Evolutionary conservation across 2,329 filamentous ascomycete species (phyloP).

Genomic region (Colletotrichum paranaense): DNA sequence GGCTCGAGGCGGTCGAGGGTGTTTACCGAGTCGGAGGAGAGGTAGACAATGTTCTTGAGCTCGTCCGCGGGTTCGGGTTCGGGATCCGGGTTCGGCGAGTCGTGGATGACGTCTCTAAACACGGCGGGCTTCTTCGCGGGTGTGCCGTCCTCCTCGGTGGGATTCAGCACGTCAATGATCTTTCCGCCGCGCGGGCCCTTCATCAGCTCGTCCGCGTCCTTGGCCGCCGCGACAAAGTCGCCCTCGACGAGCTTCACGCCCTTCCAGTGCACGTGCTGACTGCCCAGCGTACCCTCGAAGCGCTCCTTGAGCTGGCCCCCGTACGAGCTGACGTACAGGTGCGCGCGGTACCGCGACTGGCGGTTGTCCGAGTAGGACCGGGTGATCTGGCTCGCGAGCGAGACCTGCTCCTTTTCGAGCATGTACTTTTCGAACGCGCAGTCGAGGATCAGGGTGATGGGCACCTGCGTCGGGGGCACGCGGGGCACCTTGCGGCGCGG

Average conservation of each 20-base stretch:
- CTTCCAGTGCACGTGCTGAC: slow-evolving; percentile 83
- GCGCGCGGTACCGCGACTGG: slow-evolving; percentile 72
- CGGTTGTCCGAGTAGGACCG: slow-evolving; percentile 91
- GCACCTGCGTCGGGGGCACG: slow-evolving; percentile 64
- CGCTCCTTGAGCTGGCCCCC: slow-evolving; percentile 79
- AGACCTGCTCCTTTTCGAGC: slow-evolving; percentile 86
- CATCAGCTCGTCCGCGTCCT: slow-evolving; percentile 77
- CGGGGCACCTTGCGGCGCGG: slow-evolving; percentile 46
- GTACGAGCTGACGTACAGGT: slow-evolving; percentile 84
- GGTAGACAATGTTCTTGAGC: slow-evolving; percentile 76
- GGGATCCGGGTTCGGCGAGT: slow-evolving; percentile 46
- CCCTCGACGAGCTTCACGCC: slow-evolving; percentile 78
- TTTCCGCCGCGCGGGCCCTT: slow-evolving; percentile 62
- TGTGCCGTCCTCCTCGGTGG: slow-evolving; percentile 42
- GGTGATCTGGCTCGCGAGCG: slow-evolving; percentile 85
- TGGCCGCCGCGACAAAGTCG: slow-evolving; percentile 78
- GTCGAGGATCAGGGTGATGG: slow-evolving; percentile 86
- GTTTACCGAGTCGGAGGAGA: slow-evolving; percentile 91
- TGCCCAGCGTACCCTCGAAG: slow-evolving; percentile 80
- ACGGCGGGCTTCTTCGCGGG: slow-evolving; percentile 41
- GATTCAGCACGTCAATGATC: slow-evolving; percentile 68
- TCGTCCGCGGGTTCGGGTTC: slow-evolving; percentile 45
- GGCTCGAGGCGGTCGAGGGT: slow-evolving; percentile 86
- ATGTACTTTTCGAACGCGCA: slow-evolving; percentile 94
- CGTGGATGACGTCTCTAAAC: slow-evolving; percentile 45